These are phyloP conservation scores for Graphiopsis chlorocephala DNA, from an alignment of 2,329 filamentous ascomycete species.

Conservation along the genomic window DNA sequence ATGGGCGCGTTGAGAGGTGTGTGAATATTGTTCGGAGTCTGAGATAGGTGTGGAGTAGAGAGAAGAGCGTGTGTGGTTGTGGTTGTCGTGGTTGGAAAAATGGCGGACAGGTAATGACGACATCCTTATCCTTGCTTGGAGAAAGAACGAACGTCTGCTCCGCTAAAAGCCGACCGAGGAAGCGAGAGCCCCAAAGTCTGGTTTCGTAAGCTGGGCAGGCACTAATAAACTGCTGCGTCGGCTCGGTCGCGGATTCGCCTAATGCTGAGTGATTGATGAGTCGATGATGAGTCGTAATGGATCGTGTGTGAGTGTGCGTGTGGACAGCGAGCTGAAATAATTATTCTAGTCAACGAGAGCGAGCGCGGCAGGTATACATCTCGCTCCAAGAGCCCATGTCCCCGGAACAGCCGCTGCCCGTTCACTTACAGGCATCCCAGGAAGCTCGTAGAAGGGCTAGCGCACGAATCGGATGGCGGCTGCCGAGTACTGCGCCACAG, in stretches of 20 bases:
- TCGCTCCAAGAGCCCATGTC: neutral
- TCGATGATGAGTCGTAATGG: conserved; percentile 1
- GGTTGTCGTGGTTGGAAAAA: conserved; percentile 11
- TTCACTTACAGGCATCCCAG: conserved; percentile 6
- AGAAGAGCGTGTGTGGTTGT: neutral
- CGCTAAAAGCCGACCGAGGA: neutral
- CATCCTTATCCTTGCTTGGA: conserved; percentile 2
- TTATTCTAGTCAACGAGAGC: neutral
- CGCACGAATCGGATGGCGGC: neutral
- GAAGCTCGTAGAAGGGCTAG: conserved; percentile 8
- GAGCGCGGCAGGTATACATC: conserved; percentile 4
- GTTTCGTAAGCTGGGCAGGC: conserved; percentile 1
- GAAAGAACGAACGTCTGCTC: neutral
- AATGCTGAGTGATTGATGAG: conserved; percentile 1
- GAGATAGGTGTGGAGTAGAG: neutral
- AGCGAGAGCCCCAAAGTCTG: neutral
- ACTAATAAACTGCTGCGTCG: neutral
- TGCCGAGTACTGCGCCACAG: conserved; percentile 11
- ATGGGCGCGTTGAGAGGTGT: neutral
- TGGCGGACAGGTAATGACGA: conserved; percentile 8
- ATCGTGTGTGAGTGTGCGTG: neutral
- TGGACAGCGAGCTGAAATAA: neutral
- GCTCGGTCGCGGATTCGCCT: neutral
- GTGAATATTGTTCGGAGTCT: neutral
- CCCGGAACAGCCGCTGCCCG: conserved; percentile 7